Conservation (phyloP, 1,284 basidiomycete genomes). For the Apiotrichum veenhuisii region DNA sequence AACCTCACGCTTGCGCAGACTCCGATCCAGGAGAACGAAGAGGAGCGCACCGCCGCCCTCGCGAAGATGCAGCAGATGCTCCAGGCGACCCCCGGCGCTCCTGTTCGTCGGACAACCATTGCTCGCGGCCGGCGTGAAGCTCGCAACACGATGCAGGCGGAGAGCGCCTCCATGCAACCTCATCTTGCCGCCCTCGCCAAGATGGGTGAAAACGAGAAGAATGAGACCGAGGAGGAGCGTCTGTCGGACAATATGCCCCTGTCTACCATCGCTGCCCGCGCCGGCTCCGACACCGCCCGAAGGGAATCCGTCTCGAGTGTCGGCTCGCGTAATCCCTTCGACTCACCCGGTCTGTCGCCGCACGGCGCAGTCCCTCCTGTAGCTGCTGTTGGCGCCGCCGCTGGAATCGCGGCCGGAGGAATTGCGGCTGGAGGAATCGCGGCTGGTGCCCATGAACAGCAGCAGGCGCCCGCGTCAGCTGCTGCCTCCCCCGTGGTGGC, state of each 20-base stretch:
- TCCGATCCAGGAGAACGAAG: slow-evolving; percentile 51
- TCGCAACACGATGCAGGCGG: slow-evolving; percentile 49
- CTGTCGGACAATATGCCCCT: background rate
- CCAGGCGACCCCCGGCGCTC: slow-evolving; percentile 29
- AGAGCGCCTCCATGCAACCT: slow-evolving; percentile 5
- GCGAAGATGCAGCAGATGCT: slow-evolving; percentile 53
- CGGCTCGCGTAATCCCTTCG: slow-evolving; percentile 42
- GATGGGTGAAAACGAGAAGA: background rate
- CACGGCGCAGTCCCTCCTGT: background rate
- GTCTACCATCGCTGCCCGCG: background rate
- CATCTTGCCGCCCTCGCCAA: slow-evolving; percentile 11
- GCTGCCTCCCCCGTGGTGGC: background rate
- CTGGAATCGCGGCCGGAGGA: background rate
- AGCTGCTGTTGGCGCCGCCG: slow-evolving; percentile 7
- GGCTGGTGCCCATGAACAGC: background rate
- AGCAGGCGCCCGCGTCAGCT: background rate
- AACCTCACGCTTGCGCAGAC: slow-evolving; percentile 48
- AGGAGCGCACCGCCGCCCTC: slow-evolving; percentile 52
- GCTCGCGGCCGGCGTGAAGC: slow-evolving; percentile 52
- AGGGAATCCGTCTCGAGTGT: slow-evolving; percentile 30
- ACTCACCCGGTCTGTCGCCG: slow-evolving; percentile 28
- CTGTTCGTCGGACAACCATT: slow-evolving; percentile 45
- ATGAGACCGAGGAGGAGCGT: background rate
- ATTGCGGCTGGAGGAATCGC: background rate
- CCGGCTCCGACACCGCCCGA: slow-evolving; percentile 13